Base-by-base conservation (phyloP, 768 basidiomycete species). In the Dentipellis sp. region DNA sequence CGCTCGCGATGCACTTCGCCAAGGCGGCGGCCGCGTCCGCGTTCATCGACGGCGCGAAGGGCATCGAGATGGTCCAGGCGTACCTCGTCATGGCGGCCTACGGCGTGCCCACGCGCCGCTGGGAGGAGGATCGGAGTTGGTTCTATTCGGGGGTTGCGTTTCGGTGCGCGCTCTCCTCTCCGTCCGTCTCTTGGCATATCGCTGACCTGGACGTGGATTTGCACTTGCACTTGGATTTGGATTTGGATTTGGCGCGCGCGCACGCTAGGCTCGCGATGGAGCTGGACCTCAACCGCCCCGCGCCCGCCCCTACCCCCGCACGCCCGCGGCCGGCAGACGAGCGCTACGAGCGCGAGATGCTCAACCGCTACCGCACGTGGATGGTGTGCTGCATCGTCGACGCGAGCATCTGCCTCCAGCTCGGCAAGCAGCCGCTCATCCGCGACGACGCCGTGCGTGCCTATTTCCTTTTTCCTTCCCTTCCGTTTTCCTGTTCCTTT, bases 41-140 rank as follows among this genome's bases (percentile, higher is more conserved):
- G 2, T 72, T 86, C 52, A 74, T 82, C 11, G 80, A 84, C 56
- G 82, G 82, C 5, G 74, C 75, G 60, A 79, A 79, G 65, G 83
- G 79, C 57, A 78, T 90, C n/a, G 89, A 91, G 64, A 80, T 85
- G 56, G 84, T 83, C 56, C 89, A 91, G 65, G 88, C 88, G 17
- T 90, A 85, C 64, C 69, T 88, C 16, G 67, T 91, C 34, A 73
- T 86, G 70, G 77, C 80, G 37, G 78, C 80, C 8, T 86, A 86
- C 66, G 78, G 80, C 17, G 70, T 78, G 8, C 82, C 84, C 0
- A 79, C 79, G 58, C 78, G 78, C 57, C 78, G 76, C 55, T 88
- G 81, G 77, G 79, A 80, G 48, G 86, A 89, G 63, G 86, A 87
- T 65, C 73, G 83, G 29, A 84, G 83, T 59, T 88, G 85, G 82